Percentiles rank a stretch among this genome's conserved stretches.
phyloP scores from a whole-genome alignment of 2,329 filamentous ascomycete genomes.

The Alternaria sp. region DNA sequence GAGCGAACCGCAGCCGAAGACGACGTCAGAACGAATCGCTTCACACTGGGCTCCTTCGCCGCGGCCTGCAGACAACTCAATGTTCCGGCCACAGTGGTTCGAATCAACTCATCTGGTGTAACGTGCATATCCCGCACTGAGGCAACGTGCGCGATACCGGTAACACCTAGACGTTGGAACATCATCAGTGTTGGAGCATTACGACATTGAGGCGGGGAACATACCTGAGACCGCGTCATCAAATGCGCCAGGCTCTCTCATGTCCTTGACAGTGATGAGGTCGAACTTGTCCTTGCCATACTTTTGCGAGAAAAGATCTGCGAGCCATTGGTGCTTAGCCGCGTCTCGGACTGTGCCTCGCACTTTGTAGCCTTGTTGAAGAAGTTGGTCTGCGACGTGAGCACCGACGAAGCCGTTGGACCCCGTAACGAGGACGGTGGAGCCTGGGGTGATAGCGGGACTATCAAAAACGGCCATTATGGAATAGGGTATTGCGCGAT shows the following conservation, averaged over 20 bases:
- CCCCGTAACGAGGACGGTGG: conserved; percentile 42
- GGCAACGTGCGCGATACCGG: conserved; percentile 56
- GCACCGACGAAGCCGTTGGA: conserved; percentile 43
- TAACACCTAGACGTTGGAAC: conserved; percentile 37
- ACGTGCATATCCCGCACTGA: conserved; percentile 53
- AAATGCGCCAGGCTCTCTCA: conserved; percentile 33
- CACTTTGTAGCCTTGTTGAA: conserved; percentile 41
- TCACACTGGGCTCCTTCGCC: conserved; percentile 51
- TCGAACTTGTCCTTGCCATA: conserved; percentile 33
- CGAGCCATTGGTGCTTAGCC: conserved; percentile 34
- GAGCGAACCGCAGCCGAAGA: conserved; percentile 44
- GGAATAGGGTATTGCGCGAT: background rate
- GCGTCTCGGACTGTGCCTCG: conserved; percentile 40
- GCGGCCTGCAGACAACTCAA: conserved; percentile 53
- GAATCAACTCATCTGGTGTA: conserved; percentile 41
- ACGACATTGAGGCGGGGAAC: background rate
- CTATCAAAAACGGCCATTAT: conserved; percentile 5
- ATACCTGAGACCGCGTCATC: conserved; percentile 34
- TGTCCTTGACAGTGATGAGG: conserved; percentile 27
- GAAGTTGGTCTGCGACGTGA: conserved; percentile 43
- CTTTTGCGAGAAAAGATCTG: conserved; percentile 29
- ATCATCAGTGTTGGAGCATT: background rate
- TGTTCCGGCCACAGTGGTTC: conserved; percentile 47
- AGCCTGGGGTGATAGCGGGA: conserved; percentile 25
- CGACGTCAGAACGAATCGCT: conserved; percentile 54